phyloP scores from a whole-genome alignment of 208 protist species.

The Trypanosoma melophagium region DNA sequence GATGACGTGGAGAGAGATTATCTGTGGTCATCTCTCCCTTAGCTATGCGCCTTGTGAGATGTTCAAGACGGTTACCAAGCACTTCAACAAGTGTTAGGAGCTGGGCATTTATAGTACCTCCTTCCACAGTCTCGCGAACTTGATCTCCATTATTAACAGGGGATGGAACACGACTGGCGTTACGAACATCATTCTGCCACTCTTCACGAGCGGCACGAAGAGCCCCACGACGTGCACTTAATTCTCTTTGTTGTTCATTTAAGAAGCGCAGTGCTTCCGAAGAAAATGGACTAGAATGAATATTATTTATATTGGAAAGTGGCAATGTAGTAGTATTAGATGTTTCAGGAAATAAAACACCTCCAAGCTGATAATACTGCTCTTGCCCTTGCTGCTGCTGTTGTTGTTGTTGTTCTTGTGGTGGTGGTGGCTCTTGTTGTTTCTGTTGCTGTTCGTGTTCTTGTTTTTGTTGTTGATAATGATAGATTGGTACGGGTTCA shows the following conservation, averaged over 20 bases:
- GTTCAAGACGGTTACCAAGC: slow-evolving; percentile 38
- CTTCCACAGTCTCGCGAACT: background rate
- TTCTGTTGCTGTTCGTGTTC: too few relatives aligned
- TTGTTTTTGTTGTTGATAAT: too few relatives aligned
- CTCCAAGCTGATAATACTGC: background rate
- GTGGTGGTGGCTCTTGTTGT: slow-evolving; percentile 2
- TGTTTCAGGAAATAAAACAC: background rate
- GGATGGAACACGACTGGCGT: background rate
- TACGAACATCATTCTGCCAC: slow-evolving; percentile 25
- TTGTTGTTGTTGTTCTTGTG: background rate
- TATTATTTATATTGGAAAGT: background rate
- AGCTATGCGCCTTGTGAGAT: slow-evolving; percentile 19
- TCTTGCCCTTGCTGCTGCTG: background rate
- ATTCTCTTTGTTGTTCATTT: slow-evolving; percentile 22
- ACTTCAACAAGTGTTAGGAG: slow-evolving; percentile 20
- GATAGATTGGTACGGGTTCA: too few relatives aligned
- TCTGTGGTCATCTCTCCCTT: background rate
- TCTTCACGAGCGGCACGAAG: slow-evolving; percentile 36
- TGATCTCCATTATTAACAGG: background rate
- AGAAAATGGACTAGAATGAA: slow-evolving; percentile 10
- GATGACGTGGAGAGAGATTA: background rate
- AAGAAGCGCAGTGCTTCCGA: slow-evolving; percentile 42
- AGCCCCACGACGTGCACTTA: slow-evolving; percentile 19
- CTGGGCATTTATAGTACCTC: slow-evolving; percentile 12
- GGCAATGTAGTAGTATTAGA: background rate